phyloP scores from a whole-genome alignment of 805 yeast genomes.

The Starmerella vaccinii region DNA sequence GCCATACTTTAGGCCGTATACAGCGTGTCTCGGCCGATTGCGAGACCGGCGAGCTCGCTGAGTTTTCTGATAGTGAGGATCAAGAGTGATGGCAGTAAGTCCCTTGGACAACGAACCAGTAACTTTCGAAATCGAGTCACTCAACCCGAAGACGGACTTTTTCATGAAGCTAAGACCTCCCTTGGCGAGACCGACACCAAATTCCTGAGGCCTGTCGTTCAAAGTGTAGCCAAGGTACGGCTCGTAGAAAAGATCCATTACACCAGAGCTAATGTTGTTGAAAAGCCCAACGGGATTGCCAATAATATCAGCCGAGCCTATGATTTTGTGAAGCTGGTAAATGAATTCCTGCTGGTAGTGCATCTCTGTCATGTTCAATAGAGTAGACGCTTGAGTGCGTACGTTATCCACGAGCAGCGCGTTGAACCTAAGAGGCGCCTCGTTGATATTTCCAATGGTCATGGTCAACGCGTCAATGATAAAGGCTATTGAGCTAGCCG shows the following conservation, averaged over 20 bases:
- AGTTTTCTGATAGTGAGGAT: conserved; percentile 68
- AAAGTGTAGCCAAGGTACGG: conserved; percentile 93
- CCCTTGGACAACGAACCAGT: conserved; percentile 95
- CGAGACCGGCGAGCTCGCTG: conserved; percentile 65
- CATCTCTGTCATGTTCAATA: conserved; percentile 58
- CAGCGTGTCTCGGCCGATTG: conserved; percentile 73
- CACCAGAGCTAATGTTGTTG: conserved; percentile 87
- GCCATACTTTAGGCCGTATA: conserved; percentile 74
- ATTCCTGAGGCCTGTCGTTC: conserved; percentile 90
- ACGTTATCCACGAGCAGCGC: conserved; percentile 82
- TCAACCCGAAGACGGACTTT: conserved; percentile 87
- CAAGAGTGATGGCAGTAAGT: conserved; percentile 80
- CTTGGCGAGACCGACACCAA: conserved; percentile 90
- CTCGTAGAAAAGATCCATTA: conserved; percentile 90
- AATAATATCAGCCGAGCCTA: conserved; percentile 91
- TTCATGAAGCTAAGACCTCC: conserved; percentile 92
- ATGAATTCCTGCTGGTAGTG: conserved; percentile 90
- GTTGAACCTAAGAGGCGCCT: conserved; percentile 86
- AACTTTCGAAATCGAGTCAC: conserved; percentile 85
- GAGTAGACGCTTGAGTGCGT: conserved; percentile 69
- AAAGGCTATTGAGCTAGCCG: conserved; percentile 32
- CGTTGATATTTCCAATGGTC: conserved; percentile 95
- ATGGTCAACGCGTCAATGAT: conserved; percentile 78
- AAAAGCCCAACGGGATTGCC: conserved; percentile 97
- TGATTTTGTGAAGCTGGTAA: conserved; percentile 79